Percentiles rank a stretch among this genome's conserved stretches.
Conservation (phyloP, 2,329 filamentous ascomycete genomes). For the Talaromyces verruculosus region DNA sequence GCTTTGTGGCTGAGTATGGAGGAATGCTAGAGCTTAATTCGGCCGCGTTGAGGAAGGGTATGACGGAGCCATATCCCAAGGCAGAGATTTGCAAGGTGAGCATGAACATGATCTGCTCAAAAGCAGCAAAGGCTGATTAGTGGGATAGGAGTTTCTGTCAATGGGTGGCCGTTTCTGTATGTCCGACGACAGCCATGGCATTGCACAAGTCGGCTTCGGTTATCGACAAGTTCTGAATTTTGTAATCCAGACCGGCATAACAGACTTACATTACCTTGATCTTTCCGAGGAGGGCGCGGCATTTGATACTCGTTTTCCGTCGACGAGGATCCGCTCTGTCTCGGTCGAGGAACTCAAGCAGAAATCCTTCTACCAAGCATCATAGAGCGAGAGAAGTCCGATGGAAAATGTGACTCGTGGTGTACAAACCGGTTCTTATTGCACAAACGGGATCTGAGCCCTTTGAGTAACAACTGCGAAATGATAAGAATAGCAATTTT, state of each 20-base stretch:
- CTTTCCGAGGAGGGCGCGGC: conserved; percentile 22
- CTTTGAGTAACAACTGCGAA: not conserved
- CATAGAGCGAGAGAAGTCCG: not conserved
- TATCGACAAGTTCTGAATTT: conserved; percentile 71
- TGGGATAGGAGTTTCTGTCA: conserved; percentile 63
- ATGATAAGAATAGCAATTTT: not conserved
- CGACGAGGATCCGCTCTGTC: conserved; percentile 34
- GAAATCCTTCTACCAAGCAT: conserved; percentile 7
- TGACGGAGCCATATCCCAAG: conserved; percentile 86
- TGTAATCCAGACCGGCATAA: conserved; percentile 54
- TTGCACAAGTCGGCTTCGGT: conserved; percentile 83
- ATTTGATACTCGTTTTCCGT: conserved; percentile 40
- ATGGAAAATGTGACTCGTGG: not conserved
- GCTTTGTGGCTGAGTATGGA: conserved; percentile 68
- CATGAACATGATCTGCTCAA: conserved; percentile 14
- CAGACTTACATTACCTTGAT: conserved; percentile 40
- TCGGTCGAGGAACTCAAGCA: conserved; percentile 37
- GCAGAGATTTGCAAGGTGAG: conserved; percentile 65
- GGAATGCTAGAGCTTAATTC: conserved; percentile 90
- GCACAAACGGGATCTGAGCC: not conserved
- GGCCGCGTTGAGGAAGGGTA: conserved; percentile 80
- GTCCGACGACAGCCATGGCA: conserved; percentile 91
- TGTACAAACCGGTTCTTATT: conserved; percentile 2
- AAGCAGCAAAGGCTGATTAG: conserved; percentile 24
- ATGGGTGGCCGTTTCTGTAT: conserved; percentile 81